Evolutionary conservation across 2,329 filamentous ascomycete genomes (phyloP).

Genomic region (Pseudogymnoascus sp.): DNA sequence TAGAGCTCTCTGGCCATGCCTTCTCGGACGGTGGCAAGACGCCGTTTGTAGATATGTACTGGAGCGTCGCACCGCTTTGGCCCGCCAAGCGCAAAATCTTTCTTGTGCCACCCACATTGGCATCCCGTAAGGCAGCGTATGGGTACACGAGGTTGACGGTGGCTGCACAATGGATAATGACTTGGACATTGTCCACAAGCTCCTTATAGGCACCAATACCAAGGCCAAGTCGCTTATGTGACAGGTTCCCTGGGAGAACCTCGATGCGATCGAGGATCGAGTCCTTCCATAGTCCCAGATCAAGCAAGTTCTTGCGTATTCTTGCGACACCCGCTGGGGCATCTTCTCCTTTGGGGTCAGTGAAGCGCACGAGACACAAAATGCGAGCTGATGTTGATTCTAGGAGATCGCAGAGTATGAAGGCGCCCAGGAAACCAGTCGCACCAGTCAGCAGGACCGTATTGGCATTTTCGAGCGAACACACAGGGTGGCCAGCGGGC

Average conservation of each 20-base stretch:
- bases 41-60: constrained; percentile 75
- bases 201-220: constrained; percentile 57
- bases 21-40: constrained; percentile 63
- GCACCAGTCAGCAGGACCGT: constrained; percentile 67
- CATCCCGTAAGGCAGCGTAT: constrained; percentile 65
- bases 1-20: constrained; percentile 64
- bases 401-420: constrained; percentile 61
- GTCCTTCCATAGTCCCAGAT: constrained; percentile 70
- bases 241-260: constrained; percentile 66
- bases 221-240: constrained; percentile 61
- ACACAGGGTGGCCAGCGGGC: constrained; percentile 44
- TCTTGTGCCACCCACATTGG: constrained; percentile 72
- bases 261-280: constrained; percentile 71
- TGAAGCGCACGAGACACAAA: constrained; percentile 66
- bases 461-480: constrained; percentile 55
- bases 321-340: constrained; percentile 61
- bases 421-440: constrained; percentile 70
- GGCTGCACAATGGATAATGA: constrained; percentile 70
- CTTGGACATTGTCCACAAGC: constrained; percentile 57
- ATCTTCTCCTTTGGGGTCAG: constrained; percentile 57
- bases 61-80: constrained; percentile 60
- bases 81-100: constrained; percentile 67
- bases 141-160: constrained; percentile 77
- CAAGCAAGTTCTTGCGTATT: constrained; percentile 68
- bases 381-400: constrained; percentile 62